Evolutionary conservation across 495 filamentous ascomycete species (phyloP).

Genomic region (Cladorrhinum samala): DNA sequence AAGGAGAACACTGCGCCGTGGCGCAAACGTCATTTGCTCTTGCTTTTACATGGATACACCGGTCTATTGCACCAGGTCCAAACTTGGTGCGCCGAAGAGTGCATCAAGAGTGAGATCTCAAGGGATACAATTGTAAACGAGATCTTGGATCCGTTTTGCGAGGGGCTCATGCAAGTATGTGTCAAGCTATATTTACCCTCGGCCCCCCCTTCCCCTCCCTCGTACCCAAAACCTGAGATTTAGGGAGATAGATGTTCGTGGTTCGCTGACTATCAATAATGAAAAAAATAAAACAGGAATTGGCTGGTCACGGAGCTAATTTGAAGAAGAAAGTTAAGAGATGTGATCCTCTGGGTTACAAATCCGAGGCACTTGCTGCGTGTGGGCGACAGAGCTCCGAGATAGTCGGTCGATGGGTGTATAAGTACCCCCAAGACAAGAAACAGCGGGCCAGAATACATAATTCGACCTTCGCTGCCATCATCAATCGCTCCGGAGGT

Average conservation of each 20-base stretch:
- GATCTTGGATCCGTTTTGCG: not conserved
- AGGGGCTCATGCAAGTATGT: not conserved
- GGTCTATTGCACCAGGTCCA: constrained; percentile 4
- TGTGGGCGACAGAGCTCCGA: not conserved
- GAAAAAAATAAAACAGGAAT: not conserved
- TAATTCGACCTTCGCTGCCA: constrained; percentile 13
- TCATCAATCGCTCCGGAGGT: constrained; percentile 11
- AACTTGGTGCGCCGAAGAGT: constrained; percentile 14
- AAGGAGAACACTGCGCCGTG: constrained; percentile 8
- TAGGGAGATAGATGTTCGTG: too few species aligned
- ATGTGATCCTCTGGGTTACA: constrained; percentile 4
- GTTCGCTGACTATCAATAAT: too few species aligned
- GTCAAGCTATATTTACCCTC: too few species aligned
- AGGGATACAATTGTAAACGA: not conserved
- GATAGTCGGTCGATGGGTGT: constrained; percentile 11
- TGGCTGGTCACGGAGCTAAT: not conserved
- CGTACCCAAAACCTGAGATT: too few species aligned
- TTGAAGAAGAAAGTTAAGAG: not conserved
- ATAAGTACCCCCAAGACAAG: constrained; percentile 1
- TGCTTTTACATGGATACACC: constrained; percentile 10
- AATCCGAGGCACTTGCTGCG: not conserved
- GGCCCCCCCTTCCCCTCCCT: too few species aligned
- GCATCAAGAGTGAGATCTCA: too few species aligned
- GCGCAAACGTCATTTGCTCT: constrained; percentile 4
- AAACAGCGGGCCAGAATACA: not conserved